Evolutionary conservation across 306 rosid species (phyloP).

Genomic region (Canavalia gladiata): DNA sequence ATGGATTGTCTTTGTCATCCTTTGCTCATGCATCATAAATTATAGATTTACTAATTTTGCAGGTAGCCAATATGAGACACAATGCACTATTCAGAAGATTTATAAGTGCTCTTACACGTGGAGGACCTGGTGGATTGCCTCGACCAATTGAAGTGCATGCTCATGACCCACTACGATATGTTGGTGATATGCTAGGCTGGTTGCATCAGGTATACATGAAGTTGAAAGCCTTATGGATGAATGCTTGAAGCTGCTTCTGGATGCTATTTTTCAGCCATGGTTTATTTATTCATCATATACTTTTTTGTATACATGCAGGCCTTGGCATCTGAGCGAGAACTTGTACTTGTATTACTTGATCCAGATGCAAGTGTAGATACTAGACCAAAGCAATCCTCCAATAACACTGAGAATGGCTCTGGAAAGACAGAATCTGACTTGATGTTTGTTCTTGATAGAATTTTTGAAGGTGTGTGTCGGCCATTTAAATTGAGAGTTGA

Average conservation of each 20-base stretch:
- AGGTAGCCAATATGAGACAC: conserved; percentile 99
- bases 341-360: conserved; percentile 77
- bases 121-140: conserved; percentile 98
- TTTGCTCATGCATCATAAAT: conserved; percentile 31
- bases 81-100: conserved; percentile 95
- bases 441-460: conserved; percentile 94
- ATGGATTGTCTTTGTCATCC: conserved; percentile 30
- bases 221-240: conserved; percentile 32
- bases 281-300: conserved; percentile 30
- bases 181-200: conserved; percentile 98
- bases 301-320: conserved; percentile 65
- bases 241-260: conserved; percentile 44
- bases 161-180: conserved; percentile 96
- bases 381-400: conserved; percentile 67
- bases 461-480: conserved; percentile 98
- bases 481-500: conserved; percentile 98
- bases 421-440: conserved; percentile 77
- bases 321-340: conserved; percentile 98
- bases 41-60: conserved; percentile 40
- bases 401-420: conserved; percentile 61
- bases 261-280: conserved; percentile 29
- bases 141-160: conserved; percentile 99
- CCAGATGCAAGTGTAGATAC: conserved; percentile 77
- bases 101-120: conserved; percentile 97
- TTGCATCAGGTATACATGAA: conserved; percentile 79